Conservation (phyloP, 1,139 yeast genomes). For the Magnusiomyces fungicola region DNA sequence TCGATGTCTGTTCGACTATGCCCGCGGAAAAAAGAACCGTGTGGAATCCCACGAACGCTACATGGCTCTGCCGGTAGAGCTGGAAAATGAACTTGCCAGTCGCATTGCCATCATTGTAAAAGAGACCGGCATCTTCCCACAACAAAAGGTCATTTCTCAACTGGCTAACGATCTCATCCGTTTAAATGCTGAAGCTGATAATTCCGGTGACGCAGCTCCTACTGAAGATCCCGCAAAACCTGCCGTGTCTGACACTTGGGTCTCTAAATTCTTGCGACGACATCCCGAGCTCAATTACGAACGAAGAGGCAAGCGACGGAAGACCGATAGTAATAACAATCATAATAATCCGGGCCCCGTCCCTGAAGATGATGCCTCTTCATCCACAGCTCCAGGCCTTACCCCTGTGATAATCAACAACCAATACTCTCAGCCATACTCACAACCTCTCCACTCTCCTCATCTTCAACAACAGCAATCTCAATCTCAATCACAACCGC, state of each 20-base stretch:
- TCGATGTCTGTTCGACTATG: constrained; percentile 12
- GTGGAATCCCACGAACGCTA: constrained; percentile 10
- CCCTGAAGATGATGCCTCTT: neutral
- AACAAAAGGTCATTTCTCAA: constrained; percentile 5
- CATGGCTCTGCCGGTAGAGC: constrained; percentile 9
- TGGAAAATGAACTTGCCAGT: constrained; percentile 3
- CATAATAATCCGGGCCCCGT: neutral
- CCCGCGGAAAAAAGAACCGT: constrained; percentile 8
- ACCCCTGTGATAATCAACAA: neutral
- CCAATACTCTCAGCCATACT: neutral
- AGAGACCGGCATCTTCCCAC: constrained; percentile 5
- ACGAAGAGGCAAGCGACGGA: constrained; percentile 1
- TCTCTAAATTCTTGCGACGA: constrained; percentile 8
- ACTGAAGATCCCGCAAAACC: neutral
- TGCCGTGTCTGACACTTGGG: constrained; percentile 10
- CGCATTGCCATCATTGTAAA: constrained; percentile 1
- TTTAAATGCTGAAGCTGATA: neutral
- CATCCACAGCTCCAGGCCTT: neutral
- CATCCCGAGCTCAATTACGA: constrained; percentile 12
- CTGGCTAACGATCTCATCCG: constrained; percentile 9
- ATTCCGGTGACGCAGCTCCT: neutral
- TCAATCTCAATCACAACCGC: neutral
- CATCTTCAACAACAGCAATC: neutral
- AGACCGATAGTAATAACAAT: neutral
- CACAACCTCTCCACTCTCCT: neutral